Base-by-base conservation (phyloP, 139 green algal species). In the Diplosphaera chodatii region DNA sequence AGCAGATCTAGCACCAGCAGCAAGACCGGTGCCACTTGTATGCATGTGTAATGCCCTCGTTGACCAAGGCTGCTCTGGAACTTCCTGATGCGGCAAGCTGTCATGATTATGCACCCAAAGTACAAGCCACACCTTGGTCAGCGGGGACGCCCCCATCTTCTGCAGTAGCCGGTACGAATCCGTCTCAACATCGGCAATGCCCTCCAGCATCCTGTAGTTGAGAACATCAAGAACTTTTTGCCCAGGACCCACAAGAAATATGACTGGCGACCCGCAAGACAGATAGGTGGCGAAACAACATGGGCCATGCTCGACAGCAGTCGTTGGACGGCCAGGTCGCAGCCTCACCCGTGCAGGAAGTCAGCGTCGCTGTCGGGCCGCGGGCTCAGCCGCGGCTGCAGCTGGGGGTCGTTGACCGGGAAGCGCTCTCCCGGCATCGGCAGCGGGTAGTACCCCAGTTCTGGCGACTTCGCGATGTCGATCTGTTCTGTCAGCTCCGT, bases 391-490 rank as follows among this genome's bases (percentile, higher is more conserved):
- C 75, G 74, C 1, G 89, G 86, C 41, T 75, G 63, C 67, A 91
- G 59, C 15, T 83, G 27, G 6, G 90, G 84, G 72, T 98, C 94
- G 40, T 87, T 85, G 1, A 97, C 76, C 0, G 93, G 93, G 71
- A 98, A 97, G 20, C 94, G 83, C 83, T 98, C 94, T 3, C 94
- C 93, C 8, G 76, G 48, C 13, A 70, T 41, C 0, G 73, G 55
- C 13, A 98, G 87, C 0, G 91, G 92, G 85, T 97, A 97, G 78
- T 97, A 98, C 4, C 91, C 78, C 37, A 97, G 84, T 0, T 80
- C 77, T 20, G 89, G 85, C 15, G 86, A 77, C 31, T 28, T 25
- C 0, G 10, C 29, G 18, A 78, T 32, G 41, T 92, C 70, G n/a
- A 96, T 84, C 0, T 34, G 34, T 1, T 70, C 32, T 5, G 79